Percentiles rank a stretch among this genome's conserved stretches.
phyloP scores from a whole-genome alignment of 352 stramenopile species.

The Pythium coloratum region DNA sequence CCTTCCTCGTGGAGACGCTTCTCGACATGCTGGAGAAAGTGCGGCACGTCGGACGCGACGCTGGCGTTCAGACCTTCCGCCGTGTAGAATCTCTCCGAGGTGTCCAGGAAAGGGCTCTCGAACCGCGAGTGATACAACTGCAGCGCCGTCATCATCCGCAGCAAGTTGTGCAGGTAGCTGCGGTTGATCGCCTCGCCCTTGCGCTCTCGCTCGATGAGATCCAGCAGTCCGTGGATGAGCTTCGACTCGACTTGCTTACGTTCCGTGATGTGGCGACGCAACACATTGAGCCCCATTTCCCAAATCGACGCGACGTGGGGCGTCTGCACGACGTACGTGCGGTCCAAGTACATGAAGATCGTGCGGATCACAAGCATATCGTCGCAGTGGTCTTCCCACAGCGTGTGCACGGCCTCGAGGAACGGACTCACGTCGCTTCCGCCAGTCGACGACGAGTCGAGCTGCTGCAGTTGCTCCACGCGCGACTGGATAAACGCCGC shows the following conservation, averaged over 20 bases:
- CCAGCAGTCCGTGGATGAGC: constrained; percentile 70
- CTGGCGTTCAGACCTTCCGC: constrained; percentile 69
- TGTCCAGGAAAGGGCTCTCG: constrained; percentile 83
- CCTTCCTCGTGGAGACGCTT: constrained; percentile 83
- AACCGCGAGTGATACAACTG: constrained; percentile 87
- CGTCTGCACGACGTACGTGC: constrained; percentile 88
- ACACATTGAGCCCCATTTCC: constrained; percentile 86
- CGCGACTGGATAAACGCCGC: constrained; percentile 56
- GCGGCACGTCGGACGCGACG: constrained; percentile 62
- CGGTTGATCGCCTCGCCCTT: constrained; percentile 86
- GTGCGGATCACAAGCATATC: constrained; percentile 92
- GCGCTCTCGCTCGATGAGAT: constrained; percentile 88
- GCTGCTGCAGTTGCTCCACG: constrained; percentile 58
- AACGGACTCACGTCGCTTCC: constrained; percentile 70
- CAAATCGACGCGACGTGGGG: constrained; percentile 87
- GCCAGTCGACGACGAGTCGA: constrained; percentile 25
- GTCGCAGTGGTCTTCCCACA: constrained; percentile 92
- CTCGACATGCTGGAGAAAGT: constrained; percentile 90
- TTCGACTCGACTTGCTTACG: constrained; percentile 60
- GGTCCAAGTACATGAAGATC: constrained; percentile 93
- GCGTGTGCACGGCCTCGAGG: constrained; percentile 66
- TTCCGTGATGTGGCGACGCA: constrained; percentile 61
- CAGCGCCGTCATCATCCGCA: constrained; percentile 84
- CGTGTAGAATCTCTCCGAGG: constrained; percentile 87
- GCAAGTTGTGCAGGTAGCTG: constrained; percentile 75